phyloP scores from a whole-genome alignment of 345 rosid genomes.

The Salix viminalis region DNA sequence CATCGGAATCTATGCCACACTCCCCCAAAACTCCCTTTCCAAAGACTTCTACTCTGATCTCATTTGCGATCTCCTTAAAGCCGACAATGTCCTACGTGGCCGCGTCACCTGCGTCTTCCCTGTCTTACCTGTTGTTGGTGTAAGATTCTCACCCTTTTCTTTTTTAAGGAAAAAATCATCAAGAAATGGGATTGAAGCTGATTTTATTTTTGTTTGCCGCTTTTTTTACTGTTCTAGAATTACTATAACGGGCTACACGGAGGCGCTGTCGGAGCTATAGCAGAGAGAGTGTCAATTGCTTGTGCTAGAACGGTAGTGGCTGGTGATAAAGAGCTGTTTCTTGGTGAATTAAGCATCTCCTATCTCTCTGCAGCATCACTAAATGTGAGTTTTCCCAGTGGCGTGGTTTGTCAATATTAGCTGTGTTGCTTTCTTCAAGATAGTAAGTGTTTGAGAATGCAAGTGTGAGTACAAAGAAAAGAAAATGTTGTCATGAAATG shows the following conservation, averaged over 20 bases:
- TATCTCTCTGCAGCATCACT: slow-evolving; percentile 18
- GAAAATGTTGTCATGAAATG: not conserved
- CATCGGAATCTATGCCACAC: slow-evolving; percentile 20
- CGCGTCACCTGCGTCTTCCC: slow-evolving; percentile 49
- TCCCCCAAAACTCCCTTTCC: slow-evolving; percentile 17
- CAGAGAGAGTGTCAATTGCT: not conserved
- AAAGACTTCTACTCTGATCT: slow-evolving; percentile 48
- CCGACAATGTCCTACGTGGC: slow-evolving; percentile 46
- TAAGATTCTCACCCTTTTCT: slow-evolving; percentile 20
- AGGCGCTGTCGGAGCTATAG: not conserved
- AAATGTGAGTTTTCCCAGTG: slow-evolving; percentile 4
- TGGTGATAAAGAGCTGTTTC: slow-evolving; percentile 15
- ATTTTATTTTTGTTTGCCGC: not conserved
- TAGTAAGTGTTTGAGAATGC: not conserved
- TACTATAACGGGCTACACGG: not conserved
- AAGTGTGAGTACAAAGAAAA: not conserved
- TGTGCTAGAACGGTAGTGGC: slow-evolving; percentile 9
- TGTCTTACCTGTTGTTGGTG: slow-evolving; percentile 46
- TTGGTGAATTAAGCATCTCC: slow-evolving; percentile 22
- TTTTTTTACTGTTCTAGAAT: not conserved
- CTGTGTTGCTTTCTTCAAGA: not conserved
- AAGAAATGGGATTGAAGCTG: not conserved
- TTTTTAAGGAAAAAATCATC: not conserved
- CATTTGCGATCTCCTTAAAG: slow-evolving; percentile 38
- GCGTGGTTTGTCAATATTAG: not conserved